These are phyloP conservation scores for Acanthamoeba royreba DNA, from an alignment of 208 protist species.

Conservation along the genomic window DNA sequence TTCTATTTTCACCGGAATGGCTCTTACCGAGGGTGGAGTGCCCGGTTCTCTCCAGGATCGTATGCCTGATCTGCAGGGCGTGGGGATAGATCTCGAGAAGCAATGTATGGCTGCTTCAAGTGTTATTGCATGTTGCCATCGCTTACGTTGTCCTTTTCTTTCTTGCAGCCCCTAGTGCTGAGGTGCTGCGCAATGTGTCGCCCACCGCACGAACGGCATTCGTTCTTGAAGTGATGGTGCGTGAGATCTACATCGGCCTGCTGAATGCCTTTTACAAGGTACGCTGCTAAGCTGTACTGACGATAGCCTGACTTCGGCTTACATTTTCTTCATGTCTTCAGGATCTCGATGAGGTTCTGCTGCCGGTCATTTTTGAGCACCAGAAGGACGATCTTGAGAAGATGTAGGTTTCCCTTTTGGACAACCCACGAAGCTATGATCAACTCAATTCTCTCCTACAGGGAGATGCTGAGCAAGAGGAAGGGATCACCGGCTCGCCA, in stretches of 20 bases:
- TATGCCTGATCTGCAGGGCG: background rate
- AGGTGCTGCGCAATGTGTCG: background rate
- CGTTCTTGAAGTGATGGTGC: background rate
- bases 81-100: background rate
- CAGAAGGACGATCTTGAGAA: background rate
- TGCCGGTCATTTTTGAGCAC: background rate
- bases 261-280: background rate
- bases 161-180: background rate
- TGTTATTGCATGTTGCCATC: background rate
- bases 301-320: background rate
- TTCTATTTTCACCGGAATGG: background rate
- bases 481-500: background rate
- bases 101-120: background rate
- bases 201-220: background rate
- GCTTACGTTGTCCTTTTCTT: background rate
- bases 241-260: background rate
- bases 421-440: background rate
- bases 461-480: background rate
- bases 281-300: background rate
- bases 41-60: background rate
- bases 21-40: background rate
- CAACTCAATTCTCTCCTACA: background rate
- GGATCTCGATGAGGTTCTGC: background rate
- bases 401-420: background rate
- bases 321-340: background rate